These are phyloP conservation scores for Fagopyrum tataricum DNA, from an alignment of 148 eudicot genomes.

Conservation along the genomic window DNA sequence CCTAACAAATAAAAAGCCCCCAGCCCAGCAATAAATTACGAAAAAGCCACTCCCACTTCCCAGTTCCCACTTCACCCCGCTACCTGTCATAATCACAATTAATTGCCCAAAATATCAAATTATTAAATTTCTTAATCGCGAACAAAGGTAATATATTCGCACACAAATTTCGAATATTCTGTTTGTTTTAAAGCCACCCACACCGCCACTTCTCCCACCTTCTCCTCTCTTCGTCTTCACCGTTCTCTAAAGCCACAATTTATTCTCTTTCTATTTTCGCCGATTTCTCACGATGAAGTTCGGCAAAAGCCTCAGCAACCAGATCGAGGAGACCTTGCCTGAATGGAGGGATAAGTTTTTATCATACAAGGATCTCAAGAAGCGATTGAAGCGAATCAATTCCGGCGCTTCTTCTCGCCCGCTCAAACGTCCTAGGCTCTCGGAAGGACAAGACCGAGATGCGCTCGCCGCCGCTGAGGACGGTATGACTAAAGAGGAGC, in stretches of 20 bases:
- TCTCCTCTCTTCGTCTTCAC: not conserved
- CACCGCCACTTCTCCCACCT: slow-evolving; percentile 9
- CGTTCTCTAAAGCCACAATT: not conserved
- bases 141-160: not conserved
- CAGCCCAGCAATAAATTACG: not conserved
- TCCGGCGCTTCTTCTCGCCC: slow-evolving; percentile 30
- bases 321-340: slow-evolving; percentile 88
- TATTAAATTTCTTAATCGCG: not conserved
- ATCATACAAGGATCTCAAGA: slow-evolving; percentile 86
- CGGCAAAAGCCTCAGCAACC: slow-evolving; percentile 84
- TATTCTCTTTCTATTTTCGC: not conserved
- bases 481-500: slow-evolving; percentile 57
- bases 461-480: slow-evolving; percentile 19
- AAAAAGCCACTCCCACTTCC: not conserved
- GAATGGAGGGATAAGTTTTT: slow-evolving; percentile 95
- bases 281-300: slow-evolving; percentile 57
- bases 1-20: not conserved
- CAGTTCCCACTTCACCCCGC: not conserved
- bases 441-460: slow-evolving; percentile 14
- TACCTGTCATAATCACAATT: not conserved
- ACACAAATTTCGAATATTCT: slow-evolving; percentile 6
- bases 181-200: not conserved
- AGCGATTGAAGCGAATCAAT: slow-evolving; percentile 64
- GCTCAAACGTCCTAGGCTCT: slow-evolving; percentile 36
- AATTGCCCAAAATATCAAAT: not conserved